Evolutionary conservation across 2,329 filamentous ascomycete species (phyloP).

Genomic region (Pseudocercospora macadamiae): DNA sequence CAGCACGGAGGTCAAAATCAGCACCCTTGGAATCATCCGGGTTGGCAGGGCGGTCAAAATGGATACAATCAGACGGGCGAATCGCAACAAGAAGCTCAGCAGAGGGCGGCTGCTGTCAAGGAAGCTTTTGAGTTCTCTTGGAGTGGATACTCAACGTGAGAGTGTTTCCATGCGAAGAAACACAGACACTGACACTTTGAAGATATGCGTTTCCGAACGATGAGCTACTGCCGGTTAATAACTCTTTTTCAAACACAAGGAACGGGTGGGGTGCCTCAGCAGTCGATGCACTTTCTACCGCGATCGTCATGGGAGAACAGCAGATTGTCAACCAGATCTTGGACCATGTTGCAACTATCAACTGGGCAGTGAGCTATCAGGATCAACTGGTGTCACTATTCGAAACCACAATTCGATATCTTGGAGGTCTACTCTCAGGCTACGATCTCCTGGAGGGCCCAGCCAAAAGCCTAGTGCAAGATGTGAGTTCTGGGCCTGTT

Average conservation of each 20-base stretch:
- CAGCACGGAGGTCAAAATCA: neutral
- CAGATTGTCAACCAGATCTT: constrained; percentile 72
- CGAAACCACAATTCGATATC: constrained; percentile 87
- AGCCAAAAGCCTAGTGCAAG: constrained; percentile 39
- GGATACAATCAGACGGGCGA: constrained; percentile 11
- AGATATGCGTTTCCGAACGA: constrained; percentile 55
- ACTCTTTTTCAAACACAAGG: constrained; percentile 67
- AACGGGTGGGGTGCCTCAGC: constrained; percentile 87
- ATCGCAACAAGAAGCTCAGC: constrained; percentile 19
- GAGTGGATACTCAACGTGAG: constrained; percentile 54
- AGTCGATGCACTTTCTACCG: constrained; percentile 79
- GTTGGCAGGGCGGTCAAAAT: constrained; percentile 7
- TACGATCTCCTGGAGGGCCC: constrained; percentile 75
- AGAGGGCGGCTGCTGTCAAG: constrained; percentile 61
- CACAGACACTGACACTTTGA: neutral
- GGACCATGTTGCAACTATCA: constrained; percentile 67
- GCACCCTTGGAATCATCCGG: constrained; percentile 7
- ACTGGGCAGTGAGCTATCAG: constrained; percentile 76
- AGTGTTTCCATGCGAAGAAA: neutral
- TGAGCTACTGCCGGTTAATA: constrained; percentile 68
- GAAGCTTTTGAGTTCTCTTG: constrained; percentile 72
- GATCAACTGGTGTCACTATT: constrained; percentile 71
- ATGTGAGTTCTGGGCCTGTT: neutral
- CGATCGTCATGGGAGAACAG: constrained; percentile 72
- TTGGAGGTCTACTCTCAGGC: constrained; percentile 77